Base-by-base conservation (phyloP, 441 rosid species). In the Gossypium trilobum region DNA sequence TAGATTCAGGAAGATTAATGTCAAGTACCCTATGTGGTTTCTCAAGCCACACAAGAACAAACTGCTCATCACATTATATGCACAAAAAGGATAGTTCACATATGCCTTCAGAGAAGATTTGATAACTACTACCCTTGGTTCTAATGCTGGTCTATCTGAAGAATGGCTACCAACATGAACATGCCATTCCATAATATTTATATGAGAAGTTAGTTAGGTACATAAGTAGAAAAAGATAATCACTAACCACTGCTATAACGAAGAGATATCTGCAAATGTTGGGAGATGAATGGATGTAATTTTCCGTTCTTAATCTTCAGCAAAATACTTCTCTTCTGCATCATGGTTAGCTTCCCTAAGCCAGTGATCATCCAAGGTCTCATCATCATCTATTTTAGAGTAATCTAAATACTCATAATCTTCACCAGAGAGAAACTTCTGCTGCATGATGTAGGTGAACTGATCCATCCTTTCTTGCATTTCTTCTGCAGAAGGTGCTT, bases 311-410 rank as follows among this genome's bases (percentile, higher is more conserved):
- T 83, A 88, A 78, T 86, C 93, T 74, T 81, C 92, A 31, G 81
- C 90, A 55, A 94, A 94, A 82, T 91, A 94, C 81, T 85, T 90
- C 57, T 91, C 98, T 81, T 93, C 95, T 1, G 98, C 98, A 72
- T 93, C 96, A 36, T 72, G 83, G 42, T 82, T 83, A 72, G 83
- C 88, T 81, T 94, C 96, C 71, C 85, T 85, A 58, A 84, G 82
- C 98, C 97, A 94, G 70, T 91, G 98, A 83, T 94, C 98, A 80
- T 94, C 98, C 72, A 94, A 85, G 58, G 89, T 85, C 82, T 82
- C 96, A 67, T 94, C 91, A 0, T 84, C 80, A 56, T 94, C 96
- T 73, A 94, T 90, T 84, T 90, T 88, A 46, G 92, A 68, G 82
- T 91, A 93, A 85, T 93, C 98, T 33, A 90, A 78, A 81, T 91